A percentile compares a stretch with the other conserved stretches of the same genome.
Evolutionary conservation across 768 basidiomycete genomes (phyloP).

Genomic region (Mrakia hoshinonis): DNA sequence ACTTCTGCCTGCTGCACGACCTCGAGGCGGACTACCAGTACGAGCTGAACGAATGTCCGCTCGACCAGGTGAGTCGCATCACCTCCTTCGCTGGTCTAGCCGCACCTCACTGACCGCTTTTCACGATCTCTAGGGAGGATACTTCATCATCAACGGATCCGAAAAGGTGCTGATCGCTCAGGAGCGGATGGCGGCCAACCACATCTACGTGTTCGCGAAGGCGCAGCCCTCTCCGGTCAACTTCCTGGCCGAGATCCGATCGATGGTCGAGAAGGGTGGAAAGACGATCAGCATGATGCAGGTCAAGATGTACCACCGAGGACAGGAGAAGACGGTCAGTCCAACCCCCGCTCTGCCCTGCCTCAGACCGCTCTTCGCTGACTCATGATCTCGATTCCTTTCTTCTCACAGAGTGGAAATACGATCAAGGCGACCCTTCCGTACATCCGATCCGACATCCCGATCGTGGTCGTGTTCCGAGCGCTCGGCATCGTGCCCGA

Average conservation of each 20-base stretch:
- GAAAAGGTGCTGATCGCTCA: constrained; percentile 99
- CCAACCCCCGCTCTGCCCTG: neutral
- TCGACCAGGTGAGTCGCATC: constrained; percentile 53
- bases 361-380: neutral
- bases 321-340: constrained; percentile 78
- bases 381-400: neutral
- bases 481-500: constrained; percentile 96
- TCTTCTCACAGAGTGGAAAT: constrained; percentile 57
- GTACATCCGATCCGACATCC: constrained; percentile 96
- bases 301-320: constrained; percentile 90
- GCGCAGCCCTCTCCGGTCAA: constrained; percentile 91
- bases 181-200: constrained; percentile 98
- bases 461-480: constrained; percentile 97
- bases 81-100: neutral
- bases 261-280: constrained; percentile 93
- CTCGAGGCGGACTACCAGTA: constrained; percentile 71
- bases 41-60: constrained; percentile 94
- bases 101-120: neutral
- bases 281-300: constrained; percentile 97
- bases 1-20: constrained; percentile 81
- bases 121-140: constrained; percentile 59
- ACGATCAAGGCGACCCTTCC: constrained; percentile 96
- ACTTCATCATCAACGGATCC: constrained; percentile 98
- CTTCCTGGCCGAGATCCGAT: constrained; percentile 93
- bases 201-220: constrained; percentile 98